Evolutionary conservation across 805 yeast species (phyloP).

Genomic region (Priceomyces carsonii): DNA sequence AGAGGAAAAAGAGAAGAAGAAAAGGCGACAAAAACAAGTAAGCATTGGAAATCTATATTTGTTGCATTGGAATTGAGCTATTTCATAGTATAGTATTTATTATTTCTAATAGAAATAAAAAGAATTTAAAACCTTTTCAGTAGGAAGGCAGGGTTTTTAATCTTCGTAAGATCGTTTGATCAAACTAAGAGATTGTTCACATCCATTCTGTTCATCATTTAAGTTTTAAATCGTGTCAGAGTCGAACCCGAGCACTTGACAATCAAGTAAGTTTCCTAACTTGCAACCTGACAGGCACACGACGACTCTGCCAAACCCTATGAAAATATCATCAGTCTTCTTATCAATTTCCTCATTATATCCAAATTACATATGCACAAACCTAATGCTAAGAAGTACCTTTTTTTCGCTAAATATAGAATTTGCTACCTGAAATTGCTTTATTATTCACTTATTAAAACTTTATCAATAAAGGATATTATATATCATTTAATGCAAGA

Average conservation of each 20-base stretch:
- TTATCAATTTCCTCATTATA: conserved; percentile 1
- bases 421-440: too few relatives aligned
- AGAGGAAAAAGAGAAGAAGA: conserved; percentile 59
- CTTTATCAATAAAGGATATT: too few relatives aligned
- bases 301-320: conserved; percentile 13
- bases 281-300: conserved; percentile 7
- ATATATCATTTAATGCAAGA: too few relatives aligned
- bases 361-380: too few relatives aligned
- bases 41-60: too few relatives aligned
- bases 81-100: too few relatives aligned
- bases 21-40: conserved; percentile 9
- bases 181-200: conserved; percentile 52
- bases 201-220: conserved; percentile 48
- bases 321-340: conserved; percentile 7
- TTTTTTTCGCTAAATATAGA: too few relatives aligned
- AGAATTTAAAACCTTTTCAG: conserved; percentile 32
- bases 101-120: conserved; percentile 2
- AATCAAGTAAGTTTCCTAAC: conserved; percentile 4
- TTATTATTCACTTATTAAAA: too few relatives aligned
- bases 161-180: conserved; percentile 42
- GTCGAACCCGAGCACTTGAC: conserved; percentile 16
- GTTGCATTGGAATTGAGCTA: not conserved
- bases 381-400: too few relatives aligned
- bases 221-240: conserved; percentile 15
- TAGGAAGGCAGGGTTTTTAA: conserved; percentile 54